These are phyloP conservation scores for Vitis hybrid DNA, from an alignment of 177 flowering plant species.

Conservation along the genomic window DNA sequence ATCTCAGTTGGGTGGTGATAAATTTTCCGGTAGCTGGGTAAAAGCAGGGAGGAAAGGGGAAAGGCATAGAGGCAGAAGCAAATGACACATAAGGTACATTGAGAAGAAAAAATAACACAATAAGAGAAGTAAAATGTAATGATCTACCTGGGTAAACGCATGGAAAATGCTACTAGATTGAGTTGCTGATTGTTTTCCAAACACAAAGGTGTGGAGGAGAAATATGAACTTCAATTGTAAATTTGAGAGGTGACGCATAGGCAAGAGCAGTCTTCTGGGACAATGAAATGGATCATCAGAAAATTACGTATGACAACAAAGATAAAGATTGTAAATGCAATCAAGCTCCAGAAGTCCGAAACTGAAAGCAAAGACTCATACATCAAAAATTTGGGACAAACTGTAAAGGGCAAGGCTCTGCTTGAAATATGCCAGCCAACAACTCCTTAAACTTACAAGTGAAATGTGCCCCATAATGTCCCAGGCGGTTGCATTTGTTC, in stretches of 20 bases:
- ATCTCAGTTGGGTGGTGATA: too few species aligned
- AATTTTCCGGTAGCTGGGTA: too few species aligned
- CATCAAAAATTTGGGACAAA: neutral
- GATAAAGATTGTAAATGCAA: neutral
- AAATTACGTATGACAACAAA: slow-evolving; percentile 2
- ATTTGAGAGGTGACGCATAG: slow-evolving; percentile 2
- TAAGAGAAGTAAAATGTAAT: too few species aligned
- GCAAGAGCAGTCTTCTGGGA: neutral
- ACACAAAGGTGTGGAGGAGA: neutral
- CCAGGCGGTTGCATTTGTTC: neutral
- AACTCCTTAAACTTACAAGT: neutral
- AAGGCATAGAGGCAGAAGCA: too few species aligned
- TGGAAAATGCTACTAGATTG: too few species aligned
- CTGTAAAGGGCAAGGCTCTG: neutral
- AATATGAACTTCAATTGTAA: neutral
- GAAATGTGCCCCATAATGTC: neutral
- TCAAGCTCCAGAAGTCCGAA: slow-evolving; percentile 7
- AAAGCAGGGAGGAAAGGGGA: too few species aligned
- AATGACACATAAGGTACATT: too few species aligned
- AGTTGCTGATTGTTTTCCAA: neutral
- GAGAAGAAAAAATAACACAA: too few species aligned
- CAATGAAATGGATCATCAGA: neutral
- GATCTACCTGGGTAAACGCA: too few species aligned
- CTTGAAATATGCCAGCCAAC: neutral
- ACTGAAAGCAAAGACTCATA: neutral